Percentiles rank a stretch among this genome's conserved stretches.
Evolutionary conservation across 768 basidiomycete species (phyloP).

Genomic region (Nidula microcarpa): DNA sequence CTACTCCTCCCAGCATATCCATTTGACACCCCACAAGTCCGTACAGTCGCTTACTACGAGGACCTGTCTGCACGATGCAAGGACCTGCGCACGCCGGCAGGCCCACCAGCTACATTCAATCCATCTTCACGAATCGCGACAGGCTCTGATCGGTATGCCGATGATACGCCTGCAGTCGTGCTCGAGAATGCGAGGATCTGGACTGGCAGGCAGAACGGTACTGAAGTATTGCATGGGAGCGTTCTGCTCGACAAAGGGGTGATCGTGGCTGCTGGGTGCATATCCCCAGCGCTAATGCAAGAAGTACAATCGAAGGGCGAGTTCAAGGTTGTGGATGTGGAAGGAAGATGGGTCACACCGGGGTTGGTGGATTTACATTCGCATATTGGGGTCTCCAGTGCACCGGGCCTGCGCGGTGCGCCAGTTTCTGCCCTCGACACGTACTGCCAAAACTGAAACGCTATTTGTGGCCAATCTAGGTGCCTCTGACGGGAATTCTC

Average conservation of each 20-base stretch:
- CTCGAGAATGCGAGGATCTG: constrained; percentile 75
- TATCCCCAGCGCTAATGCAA: constrained; percentile 17
- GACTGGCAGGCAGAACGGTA: constrained; percentile 64
- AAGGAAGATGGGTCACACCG: constrained; percentile 58
- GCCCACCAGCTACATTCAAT: constrained; percentile 16
- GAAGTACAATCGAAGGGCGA: constrained; percentile 7
- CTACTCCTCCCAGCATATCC: too few relatives aligned
- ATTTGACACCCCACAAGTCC: too few relatives aligned
- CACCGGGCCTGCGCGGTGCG: constrained; percentile 25
- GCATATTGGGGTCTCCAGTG: constrained; percentile 31
- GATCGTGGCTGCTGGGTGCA: constrained; percentile 50
- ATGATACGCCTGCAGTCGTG: constrained; percentile 49
- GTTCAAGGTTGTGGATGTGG: constrained; percentile 44
- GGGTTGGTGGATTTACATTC: constrained; percentile 48
- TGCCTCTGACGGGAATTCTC: constrained; percentile 54
- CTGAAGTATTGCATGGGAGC: constrained; percentile 54
- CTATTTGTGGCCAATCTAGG: constrained; percentile 17
- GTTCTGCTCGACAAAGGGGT: constrained; percentile 64
- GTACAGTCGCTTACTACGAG: too few relatives aligned
- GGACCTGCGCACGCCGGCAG: constrained; percentile 14
- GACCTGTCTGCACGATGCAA: constrained; percentile 7
- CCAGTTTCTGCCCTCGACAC: constrained; percentile 4
- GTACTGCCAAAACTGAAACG: neutral
- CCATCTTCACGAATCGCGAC: constrained; percentile 9
- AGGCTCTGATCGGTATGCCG: constrained; percentile 51